Conservation (phyloP, 345 rosid species). For the Hibiscus mutabilis region DNA sequence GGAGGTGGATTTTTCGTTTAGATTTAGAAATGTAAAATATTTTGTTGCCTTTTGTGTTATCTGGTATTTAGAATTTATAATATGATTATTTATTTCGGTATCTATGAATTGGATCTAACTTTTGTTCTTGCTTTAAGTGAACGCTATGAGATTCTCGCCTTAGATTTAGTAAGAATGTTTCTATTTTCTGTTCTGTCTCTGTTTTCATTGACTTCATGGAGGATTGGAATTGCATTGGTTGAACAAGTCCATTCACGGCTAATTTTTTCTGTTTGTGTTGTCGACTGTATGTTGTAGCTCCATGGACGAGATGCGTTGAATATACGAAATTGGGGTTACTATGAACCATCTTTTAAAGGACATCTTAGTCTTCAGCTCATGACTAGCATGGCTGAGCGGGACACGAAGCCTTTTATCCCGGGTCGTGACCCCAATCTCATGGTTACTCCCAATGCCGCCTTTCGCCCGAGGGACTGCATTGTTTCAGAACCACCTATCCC, state of each 20-base stretch:
- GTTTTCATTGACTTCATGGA: neutral
- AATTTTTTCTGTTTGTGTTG: neutral
- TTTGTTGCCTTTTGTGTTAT: neutral
- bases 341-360: constrained; percentile 65
- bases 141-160: neutral
- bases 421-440: constrained; percentile 63
- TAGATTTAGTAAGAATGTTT: neutral
- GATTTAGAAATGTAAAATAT: constrained; percentile 1
- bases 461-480: constrained; percentile 51
- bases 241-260: neutral
- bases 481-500: constrained; percentile 50
- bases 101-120: constrained; percentile 10
- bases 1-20: neutral
- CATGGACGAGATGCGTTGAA: constrained; percentile 79
- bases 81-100: neutral
- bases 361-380: constrained; percentile 76
- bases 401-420: constrained; percentile 57
- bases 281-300: constrained; percentile 32
- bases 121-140: neutral
- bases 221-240: neutral
- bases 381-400: constrained; percentile 61
- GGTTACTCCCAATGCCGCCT: constrained; percentile 42
- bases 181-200: neutral
- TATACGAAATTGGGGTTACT: constrained; percentile 81
- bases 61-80: neutral